Evolutionary conservation across 2,329 filamentous ascomycete genomes (phyloP).

Genomic region (Xylariaceae sp.): DNA sequence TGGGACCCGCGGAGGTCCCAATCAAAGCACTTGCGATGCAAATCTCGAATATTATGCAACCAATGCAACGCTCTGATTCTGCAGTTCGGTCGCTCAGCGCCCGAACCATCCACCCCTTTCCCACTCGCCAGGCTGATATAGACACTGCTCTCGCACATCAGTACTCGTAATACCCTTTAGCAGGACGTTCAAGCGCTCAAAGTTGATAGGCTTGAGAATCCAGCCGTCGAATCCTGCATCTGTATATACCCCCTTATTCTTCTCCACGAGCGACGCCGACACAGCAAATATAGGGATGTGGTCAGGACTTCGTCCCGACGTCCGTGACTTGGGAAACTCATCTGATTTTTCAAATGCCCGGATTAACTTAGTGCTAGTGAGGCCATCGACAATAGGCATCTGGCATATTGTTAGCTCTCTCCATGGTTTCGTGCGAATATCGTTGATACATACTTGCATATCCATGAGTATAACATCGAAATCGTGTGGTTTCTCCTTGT

Average conservation of each 20-base stretch:
- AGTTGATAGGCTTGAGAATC: constrained; percentile 86
- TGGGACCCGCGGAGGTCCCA: too few relatives aligned
- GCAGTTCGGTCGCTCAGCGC: constrained; percentile 1
- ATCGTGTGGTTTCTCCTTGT: constrained; percentile 53
- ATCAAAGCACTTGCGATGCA: too few relatives aligned
- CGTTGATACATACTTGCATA: constrained; percentile 72
- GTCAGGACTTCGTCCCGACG: constrained; percentile 53
- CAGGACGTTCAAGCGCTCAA: constrained; percentile 64
- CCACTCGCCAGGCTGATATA: constrained; percentile 71
- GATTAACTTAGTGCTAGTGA: constrained; percentile 78
- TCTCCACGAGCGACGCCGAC: constrained; percentile 74
- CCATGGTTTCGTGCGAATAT: too few relatives aligned
- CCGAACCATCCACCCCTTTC: constrained; percentile 84
- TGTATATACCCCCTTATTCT: constrained; percentile 62
- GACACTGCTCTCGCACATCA: constrained; percentile 50
- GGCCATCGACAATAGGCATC: constrained; percentile 90
- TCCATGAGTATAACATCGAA: constrained; percentile 89
- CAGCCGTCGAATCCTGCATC: constrained; percentile 81
- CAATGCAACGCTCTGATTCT: too few relatives aligned
- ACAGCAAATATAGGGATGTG: constrained; percentile 80
- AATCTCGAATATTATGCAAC: too few relatives aligned
- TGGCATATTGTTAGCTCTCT: too few relatives aligned
- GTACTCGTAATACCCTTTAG: constrained; percentile 63
- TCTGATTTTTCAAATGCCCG: constrained; percentile 60
- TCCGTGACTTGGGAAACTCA: constrained; percentile 48